Conservation (phyloP, 73 alveolate genomes). For the Halteria grandinella region DNA sequence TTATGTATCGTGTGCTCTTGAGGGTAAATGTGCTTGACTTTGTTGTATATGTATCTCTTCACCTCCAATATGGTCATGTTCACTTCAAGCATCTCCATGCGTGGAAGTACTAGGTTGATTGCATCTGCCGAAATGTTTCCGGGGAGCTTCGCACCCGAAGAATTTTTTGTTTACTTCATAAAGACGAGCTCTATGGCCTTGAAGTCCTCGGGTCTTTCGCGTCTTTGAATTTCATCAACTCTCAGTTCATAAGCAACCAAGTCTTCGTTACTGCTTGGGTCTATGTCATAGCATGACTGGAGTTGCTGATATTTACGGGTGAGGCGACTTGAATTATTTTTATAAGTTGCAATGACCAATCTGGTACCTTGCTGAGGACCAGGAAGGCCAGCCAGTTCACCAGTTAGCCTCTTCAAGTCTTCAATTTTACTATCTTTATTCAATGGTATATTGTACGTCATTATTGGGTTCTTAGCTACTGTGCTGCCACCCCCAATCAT, state of each 20-base stretch:
- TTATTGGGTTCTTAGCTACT: neutral
- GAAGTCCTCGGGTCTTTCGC: neutral
- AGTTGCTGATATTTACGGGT: constrained; percentile 22
- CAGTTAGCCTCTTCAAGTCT: neutral
- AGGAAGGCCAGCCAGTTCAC: neutral
- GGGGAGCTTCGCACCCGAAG: neutral
- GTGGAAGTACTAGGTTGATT: neutral
- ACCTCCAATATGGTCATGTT: constrained; percentile 29
- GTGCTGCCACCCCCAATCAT: neutral
- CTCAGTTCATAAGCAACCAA: no score
- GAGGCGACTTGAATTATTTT: neutral
- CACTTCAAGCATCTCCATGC: constrained; percentile 7
- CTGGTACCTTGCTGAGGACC: no score
- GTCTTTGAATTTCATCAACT: neutral
- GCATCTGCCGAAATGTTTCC: constrained; percentile 20
- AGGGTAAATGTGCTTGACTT: constrained; percentile 4
- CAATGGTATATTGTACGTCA: neutral
- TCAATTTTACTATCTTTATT: constrained; percentile 19
- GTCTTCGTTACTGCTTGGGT: no score
- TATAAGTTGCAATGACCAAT: constrained; percentile 1
- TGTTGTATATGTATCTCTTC: neutral
- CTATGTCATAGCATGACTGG: constrained; percentile 17
- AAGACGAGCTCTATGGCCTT: constrained; percentile 4
- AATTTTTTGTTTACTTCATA: constrained; percentile 29
- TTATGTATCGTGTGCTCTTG: neutral